Base-by-base conservation (phyloP, 257 asterid species). In the Solanum peruvianum region DNA sequence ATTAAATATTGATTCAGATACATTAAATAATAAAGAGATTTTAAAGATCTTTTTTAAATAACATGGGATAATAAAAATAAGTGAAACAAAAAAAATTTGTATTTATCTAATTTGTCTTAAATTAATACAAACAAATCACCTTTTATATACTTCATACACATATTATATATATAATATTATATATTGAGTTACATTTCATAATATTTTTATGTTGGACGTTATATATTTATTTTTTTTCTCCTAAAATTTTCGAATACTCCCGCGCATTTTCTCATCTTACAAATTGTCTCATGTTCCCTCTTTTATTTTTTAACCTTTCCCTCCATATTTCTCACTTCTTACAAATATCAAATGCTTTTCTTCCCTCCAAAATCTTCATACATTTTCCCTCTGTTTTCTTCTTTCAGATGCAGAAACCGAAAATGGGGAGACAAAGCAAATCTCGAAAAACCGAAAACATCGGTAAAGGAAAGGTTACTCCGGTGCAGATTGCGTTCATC, bases 401-500 rank as follows among this genome's bases (percentile, higher is more conserved):
- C 33, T 52, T 37, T 21, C 58, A 80, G 31, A 86, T 39, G 44
- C 64, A 33, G 71, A 88, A 13, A 25, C 73, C 12, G 69, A 87
- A 83, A 76, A 93, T 95, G 98, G 93, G 90, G 78, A 95, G 91
- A 93, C 98, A 92, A 88, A 87, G 83, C 87, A 95, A 81, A 88
- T 89, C 93, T 9, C 96, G 91, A 87, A 94, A 89, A 29, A 84
- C 91, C 20, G 97, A 94, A 27, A 87, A 69, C 39, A 83, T 97
- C 1, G 99, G 98, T 11, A 95, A 94, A 87, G 99, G 99, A 66
- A 94, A 95, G 56, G 94, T 97, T 7, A 94, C 98, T 5, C 96
- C 98, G 3, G 93, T 94, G 25, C 98, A 97, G 91, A 85, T 95
- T 1, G 99, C 98, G 0, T 97, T 95, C 94, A 91, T 97, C 87